These are phyloP conservation scores for Colletotrichum limetticola DNA, from an alignment of 2,329 filamentous ascomycete species.

Conservation along the genomic window DNA sequence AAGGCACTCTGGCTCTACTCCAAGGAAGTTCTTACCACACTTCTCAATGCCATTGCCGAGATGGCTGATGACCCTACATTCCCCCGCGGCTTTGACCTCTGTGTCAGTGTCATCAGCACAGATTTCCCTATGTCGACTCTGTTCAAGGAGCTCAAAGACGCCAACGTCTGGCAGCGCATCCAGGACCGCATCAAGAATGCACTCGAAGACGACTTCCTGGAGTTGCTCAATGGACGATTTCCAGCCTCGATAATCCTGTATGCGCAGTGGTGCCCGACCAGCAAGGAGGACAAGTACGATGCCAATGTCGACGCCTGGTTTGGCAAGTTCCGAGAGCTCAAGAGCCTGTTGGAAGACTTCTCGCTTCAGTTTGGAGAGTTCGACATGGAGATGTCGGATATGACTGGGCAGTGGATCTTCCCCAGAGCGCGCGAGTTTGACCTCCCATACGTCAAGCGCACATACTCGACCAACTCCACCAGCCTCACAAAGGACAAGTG, in stretches of 20 bases:
- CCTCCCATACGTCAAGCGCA: constrained; percentile 59
- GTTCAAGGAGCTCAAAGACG: constrained; percentile 48
- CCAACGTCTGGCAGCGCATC: constrained; percentile 19
- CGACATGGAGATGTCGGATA: constrained; percentile 55
- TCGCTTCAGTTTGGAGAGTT: constrained; percentile 44
- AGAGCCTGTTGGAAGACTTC: constrained; percentile 41
- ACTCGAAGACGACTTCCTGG: constrained; percentile 49
- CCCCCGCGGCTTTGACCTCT: constrained; percentile 58
- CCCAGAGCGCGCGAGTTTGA: constrained; percentile 57
- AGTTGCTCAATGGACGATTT: constrained; percentile 48
- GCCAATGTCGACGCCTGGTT: constrained; percentile 49
- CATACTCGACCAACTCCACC: constrained; percentile 54
- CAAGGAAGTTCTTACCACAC: constrained; percentile 47
- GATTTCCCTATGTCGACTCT: constrained; percentile 49
- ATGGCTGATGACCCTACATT: constrained; percentile 56
- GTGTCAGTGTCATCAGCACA: constrained; percentile 57
- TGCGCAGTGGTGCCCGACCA: constrained; percentile 59
- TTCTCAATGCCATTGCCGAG: constrained; percentile 52
- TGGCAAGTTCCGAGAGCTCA: constrained; percentile 39
- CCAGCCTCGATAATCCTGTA: constrained; percentile 56
- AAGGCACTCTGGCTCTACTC: constrained; percentile 55
- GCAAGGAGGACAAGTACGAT: constrained; percentile 47
- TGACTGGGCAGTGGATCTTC: constrained; percentile 60
- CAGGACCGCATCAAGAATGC: constrained; percentile 48
- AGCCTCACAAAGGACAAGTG: constrained; percentile 52